Conservation (phyloP, 1,284 basidiomycete species). For the Cryptococcus maquisensis region DNA sequence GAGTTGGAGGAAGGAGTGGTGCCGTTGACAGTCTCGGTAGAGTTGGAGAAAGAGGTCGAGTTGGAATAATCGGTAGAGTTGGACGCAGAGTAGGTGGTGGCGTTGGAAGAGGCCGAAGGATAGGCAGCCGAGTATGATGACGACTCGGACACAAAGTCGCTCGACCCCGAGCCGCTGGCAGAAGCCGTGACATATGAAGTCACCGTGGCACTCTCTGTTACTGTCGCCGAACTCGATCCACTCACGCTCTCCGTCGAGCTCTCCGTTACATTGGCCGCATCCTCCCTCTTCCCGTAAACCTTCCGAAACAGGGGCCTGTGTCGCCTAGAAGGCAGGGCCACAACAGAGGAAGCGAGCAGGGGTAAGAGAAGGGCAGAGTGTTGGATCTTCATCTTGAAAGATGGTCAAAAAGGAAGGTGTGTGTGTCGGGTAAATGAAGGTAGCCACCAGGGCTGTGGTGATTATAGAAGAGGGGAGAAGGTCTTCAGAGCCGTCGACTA, state of each 20-base stretch:
- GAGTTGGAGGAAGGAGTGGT: slow-evolving; percentile 10
- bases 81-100: slow-evolving; percentile 2
- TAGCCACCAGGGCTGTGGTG: slow-evolving; percentile 12
- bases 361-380: slow-evolving; percentile 25
- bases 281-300: slow-evolving; percentile 16
- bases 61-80: slow-evolving; percentile 3
- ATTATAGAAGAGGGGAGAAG: slow-evolving; percentile 4
- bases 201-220: background rate
- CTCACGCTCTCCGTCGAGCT: slow-evolving; percentile 1
- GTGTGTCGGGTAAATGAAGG: slow-evolving; percentile 5
- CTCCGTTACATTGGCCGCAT: slow-evolving; percentile 1
- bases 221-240: background rate
- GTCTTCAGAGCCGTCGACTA: slow-evolving; percentile 8
- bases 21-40: background rate
- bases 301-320: slow-evolving; percentile 20
- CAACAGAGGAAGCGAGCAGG: slow-evolving; percentile 26
- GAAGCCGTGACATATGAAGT: slow-evolving; percentile 5
- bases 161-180: background rate
- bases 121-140: background rate
- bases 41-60: background rate
- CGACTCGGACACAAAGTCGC: background rate
- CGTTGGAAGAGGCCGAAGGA: background rate
- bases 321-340: slow-evolving; percentile 29
- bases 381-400: slow-evolving; percentile 14
- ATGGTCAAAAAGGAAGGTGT: slow-evolving; percentile 6